Conservation (phyloP, 495 filamentous ascomycete genomes). For the Penicillium diatomitis region DNA sequence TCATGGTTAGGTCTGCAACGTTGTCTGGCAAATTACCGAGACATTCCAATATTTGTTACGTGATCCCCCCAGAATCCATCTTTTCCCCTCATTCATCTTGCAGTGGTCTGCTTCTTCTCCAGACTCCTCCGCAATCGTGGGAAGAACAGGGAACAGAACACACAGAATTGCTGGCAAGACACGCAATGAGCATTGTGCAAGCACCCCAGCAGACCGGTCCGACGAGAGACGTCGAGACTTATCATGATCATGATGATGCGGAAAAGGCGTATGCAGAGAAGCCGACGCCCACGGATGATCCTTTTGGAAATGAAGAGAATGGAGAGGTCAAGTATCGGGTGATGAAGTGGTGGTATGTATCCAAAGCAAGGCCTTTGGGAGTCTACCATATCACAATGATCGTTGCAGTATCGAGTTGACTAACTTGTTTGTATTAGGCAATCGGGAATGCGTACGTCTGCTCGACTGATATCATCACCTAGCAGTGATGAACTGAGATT, state of each 20-base stretch:
- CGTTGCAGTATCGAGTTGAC: not conserved
- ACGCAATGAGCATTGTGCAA: slow-evolving; percentile 10
- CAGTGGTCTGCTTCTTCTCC: not conserved
- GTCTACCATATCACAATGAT: no score
- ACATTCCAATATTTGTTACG: not conserved
- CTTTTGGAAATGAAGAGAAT: slow-evolving; percentile 28
- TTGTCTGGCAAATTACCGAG: no score
- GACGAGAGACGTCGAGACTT: slow-evolving; percentile 8
- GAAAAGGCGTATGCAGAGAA: slow-evolving; percentile 13
- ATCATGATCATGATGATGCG: slow-evolving; percentile 7
- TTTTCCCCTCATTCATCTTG: slow-evolving; percentile 3
- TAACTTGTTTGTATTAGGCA: slow-evolving; percentile 10
- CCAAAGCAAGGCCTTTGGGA: not conserved
- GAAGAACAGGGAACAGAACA: no score
- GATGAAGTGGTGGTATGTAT: slow-evolving; percentile 30
- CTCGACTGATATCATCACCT: no score
- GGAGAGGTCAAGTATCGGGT: slow-evolving; percentile 29
- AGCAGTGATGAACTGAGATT: no score
- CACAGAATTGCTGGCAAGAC: no score
- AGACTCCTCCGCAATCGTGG: not conserved
- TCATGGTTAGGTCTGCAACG: slow-evolving; percentile 3
- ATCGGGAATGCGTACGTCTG: slow-evolving; percentile 15
- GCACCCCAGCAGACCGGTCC: slow-evolving; percentile 1
- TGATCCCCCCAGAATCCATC: slow-evolving; percentile 1
- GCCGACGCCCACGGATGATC: slow-evolving; percentile 11